Conservation (phyloP, 2,329 filamentous ascomycete genomes). For the Botryosphaeria agaves region DNA sequence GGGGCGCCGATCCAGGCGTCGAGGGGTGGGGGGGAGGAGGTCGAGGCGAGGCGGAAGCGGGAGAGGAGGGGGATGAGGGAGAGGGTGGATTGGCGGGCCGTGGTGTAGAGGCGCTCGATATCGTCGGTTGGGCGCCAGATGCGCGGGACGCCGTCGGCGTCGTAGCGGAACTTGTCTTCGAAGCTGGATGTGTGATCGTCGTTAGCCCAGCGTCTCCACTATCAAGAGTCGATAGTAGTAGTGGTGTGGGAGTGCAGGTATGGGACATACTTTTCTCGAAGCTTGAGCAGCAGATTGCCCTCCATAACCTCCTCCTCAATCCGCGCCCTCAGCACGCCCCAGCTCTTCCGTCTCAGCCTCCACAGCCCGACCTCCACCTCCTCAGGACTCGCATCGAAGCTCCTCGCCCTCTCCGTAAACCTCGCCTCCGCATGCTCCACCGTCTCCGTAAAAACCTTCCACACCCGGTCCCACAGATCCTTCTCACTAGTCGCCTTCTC, state of each 20-base stretch:
- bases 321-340: constrained; percentile 75
- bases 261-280: constrained; percentile 56
- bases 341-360: constrained; percentile 84
- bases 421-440: constrained; percentile 72
- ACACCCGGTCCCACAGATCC: constrained; percentile 91
- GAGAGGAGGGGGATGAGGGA: constrained; percentile 79
- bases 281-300: constrained; percentile 85
- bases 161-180: constrained; percentile 97
- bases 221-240: too few species aligned
- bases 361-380: constrained; percentile 88
- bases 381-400: constrained; percentile 80
- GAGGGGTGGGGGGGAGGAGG: constrained; percentile 63
- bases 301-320: constrained; percentile 98
- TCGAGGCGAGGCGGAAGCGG: constrained; percentile 61
- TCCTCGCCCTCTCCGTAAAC: constrained; percentile 77
- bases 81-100: constrained; percentile 80
- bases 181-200: constrained; percentile 37
- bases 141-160: constrained; percentile 80
- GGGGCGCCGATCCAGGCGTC: constrained; percentile 67
- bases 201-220: too few species aligned
- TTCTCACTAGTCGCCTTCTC: constrained; percentile 60
- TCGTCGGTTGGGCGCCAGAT: constrained; percentile 97
- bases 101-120: constrained; percentile 89
- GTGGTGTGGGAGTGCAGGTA: too few species aligned
- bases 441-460: constrained; percentile 66